Conservation (phyloP, 352 stramenopile genomes). For the Globisporangium okanoganense region DNA sequence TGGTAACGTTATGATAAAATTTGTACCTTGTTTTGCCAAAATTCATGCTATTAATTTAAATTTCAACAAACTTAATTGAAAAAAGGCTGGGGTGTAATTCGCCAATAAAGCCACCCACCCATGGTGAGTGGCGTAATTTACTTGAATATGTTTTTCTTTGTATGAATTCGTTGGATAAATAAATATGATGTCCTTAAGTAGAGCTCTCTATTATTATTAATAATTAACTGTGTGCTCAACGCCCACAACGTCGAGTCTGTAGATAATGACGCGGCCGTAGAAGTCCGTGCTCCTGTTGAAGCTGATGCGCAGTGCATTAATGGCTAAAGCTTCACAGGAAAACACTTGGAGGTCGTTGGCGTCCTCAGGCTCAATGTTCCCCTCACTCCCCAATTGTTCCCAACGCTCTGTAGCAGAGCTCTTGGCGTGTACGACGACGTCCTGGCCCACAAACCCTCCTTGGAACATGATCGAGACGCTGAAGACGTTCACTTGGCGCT, state of each 20-base stretch:
- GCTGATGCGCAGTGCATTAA: constrained; percentile 41
- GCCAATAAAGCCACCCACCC: too few relatives aligned
- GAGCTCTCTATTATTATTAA: neutral
- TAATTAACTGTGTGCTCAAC: too few relatives aligned
- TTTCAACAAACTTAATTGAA: too few relatives aligned
- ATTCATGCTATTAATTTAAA: too few relatives aligned
- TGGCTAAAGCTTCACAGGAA: constrained; percentile 12
- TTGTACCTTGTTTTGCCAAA: too few relatives aligned
- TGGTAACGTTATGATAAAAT: too few relatives aligned
- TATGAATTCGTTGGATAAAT: too few relatives aligned
- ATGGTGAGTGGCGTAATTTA: too few relatives aligned
- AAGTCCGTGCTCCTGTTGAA: constrained; percentile 71
- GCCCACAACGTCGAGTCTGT: constrained; percentile 44
- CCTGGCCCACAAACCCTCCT: constrained; percentile 66
- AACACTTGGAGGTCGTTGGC: constrained; percentile 58
- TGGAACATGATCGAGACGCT: constrained; percentile 68
- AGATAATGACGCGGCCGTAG: constrained; percentile 70
- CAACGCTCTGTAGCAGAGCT: constrained; percentile 15
- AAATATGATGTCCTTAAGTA: neutral
- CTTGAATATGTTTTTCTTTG: too few relatives aligned
- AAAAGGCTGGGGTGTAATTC: too few relatives aligned
- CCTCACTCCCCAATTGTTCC: constrained; percentile 14
- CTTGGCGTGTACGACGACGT: constrained; percentile 40
- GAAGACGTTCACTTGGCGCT: constrained; percentile 37
- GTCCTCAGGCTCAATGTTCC: constrained; percentile 40